These are phyloP conservation scores for Begonia masoniana DNA, from an alignment of 306 rosid species.

Conservation along the genomic window DNA sequence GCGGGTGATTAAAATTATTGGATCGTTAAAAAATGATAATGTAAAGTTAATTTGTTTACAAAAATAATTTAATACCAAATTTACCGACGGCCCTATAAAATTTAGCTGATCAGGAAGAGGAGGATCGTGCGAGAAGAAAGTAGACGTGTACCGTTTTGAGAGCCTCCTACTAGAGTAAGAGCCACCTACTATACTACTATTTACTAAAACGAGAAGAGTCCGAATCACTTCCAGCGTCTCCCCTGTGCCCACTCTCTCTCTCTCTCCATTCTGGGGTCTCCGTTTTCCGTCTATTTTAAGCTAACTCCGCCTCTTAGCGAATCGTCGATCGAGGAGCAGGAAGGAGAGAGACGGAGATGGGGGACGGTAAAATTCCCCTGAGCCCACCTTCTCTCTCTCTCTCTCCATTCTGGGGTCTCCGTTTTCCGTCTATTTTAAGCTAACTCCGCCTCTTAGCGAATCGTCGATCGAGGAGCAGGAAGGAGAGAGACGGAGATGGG, in stretches of 20 bases:
- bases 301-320: neutral
- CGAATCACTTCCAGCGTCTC: neutral
- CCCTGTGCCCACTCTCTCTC: neutral
- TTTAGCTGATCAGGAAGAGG: too few species aligned
- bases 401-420: neutral
- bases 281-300: neutral
- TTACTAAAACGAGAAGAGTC: neutral
- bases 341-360: conserved; percentile 10
- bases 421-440: neutral
- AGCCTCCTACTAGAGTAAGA: too few species aligned
- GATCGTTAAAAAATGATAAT: too few species aligned
- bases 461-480: neutral
- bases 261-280: neutral
- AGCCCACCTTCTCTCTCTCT: neutral
- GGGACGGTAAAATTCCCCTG: conserved; percentile 6
- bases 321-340: neutral
- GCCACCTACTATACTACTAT: too few species aligned
- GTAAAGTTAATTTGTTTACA: too few species aligned
- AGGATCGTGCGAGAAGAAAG: too few species aligned
- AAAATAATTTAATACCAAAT: too few species aligned
- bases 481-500: conserved; percentile 10
- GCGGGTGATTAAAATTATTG: too few species aligned
- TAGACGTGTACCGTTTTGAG: too few species aligned
- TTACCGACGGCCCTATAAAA: too few species aligned
- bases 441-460: neutral